These are phyloP conservation scores for Verticillium klebahnii DNA, from an alignment of 2,329 filamentous ascomycete genomes.

Conservation along the genomic window DNA sequence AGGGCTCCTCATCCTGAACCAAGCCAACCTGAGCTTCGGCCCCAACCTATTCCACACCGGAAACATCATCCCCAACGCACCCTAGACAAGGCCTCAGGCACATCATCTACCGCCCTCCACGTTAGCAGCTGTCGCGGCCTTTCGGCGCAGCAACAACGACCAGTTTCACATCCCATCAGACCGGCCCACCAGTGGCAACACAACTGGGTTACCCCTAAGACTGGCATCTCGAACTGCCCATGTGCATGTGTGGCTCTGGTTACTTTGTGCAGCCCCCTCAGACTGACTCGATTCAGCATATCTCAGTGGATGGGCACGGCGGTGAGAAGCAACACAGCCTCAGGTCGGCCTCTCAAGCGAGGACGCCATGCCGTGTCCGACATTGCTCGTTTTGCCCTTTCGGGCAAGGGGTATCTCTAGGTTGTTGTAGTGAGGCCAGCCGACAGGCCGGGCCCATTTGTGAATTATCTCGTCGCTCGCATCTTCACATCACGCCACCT, in stretches of 20 bases:
- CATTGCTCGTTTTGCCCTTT: neutral
- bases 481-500: conserved; percentile 44
- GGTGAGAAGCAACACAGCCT: neutral
- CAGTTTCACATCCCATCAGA: neutral
- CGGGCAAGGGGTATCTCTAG: neutral
- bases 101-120: too few relatives aligned
- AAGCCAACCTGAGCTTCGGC: neutral
- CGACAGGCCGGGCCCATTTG: neutral
- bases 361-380: neutral
- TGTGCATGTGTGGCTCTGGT: too few relatives aligned
- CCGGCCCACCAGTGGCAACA: neutral
- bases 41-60: neutral
- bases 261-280: neutral
- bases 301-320: neutral
- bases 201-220: neutral
- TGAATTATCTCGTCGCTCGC: neutral
- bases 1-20: neutral
- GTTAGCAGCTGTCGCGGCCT: neutral
- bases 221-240: too few relatives aligned
- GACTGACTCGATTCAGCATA: neutral
- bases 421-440: neutral
- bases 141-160: neutral
- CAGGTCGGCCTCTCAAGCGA: neutral
- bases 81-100: too few relatives aligned
- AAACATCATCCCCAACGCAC: neutral